These are phyloP conservation scores for Aspergillus floridensis DNA, from an alignment of 2,329 filamentous ascomycete genomes.

Conservation along the genomic window DNA sequence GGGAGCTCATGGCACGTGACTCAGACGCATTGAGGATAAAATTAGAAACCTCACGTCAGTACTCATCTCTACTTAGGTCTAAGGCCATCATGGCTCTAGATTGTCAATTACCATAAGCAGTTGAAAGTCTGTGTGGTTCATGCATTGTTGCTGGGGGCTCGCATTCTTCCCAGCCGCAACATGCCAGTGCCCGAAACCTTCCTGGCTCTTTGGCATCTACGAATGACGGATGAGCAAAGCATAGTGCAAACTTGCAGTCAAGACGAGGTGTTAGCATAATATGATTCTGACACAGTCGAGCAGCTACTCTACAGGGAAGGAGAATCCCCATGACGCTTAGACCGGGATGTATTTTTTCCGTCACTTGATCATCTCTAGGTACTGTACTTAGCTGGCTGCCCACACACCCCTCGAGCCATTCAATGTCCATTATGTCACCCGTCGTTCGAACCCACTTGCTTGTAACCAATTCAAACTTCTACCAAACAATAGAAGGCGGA, in stretches of 20 bases:
- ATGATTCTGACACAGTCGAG: conserved; percentile 4
- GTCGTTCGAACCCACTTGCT: conserved; percentile 2
- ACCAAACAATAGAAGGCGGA: conserved; percentile 19
- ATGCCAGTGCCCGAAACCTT: conserved; percentile 30
- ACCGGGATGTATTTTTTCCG: conserved; percentile 17
- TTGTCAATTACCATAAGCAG: background rate
- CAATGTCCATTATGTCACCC: conserved; percentile 11
- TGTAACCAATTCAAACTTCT: conserved; percentile 3
- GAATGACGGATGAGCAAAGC: background rate
- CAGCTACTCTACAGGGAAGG: conserved; percentile 15
- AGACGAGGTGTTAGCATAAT: conserved; percentile 7
- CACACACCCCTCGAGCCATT: conserved; percentile 9
- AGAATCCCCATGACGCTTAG: conserved; percentile 36
- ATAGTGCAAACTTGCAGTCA: conserved; percentile 15
- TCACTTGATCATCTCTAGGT: conserved; percentile 5
- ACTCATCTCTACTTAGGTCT: background rate
- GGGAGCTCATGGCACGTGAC: background rate
- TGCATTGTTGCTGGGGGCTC: conserved; percentile 33
- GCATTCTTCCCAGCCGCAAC: conserved; percentile 33
- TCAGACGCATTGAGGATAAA: background rate
- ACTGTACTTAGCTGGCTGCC: conserved; percentile 1
- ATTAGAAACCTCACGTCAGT: background rate
- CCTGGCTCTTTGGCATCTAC: conserved; percentile 13
- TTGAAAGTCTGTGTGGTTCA: conserved; percentile 17
- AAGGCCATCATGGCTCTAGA: background rate